Evolutionary conservation across 1,139 yeast genomes (phyloP).

Genomic region (Yamadazyma dendronema): DNA sequence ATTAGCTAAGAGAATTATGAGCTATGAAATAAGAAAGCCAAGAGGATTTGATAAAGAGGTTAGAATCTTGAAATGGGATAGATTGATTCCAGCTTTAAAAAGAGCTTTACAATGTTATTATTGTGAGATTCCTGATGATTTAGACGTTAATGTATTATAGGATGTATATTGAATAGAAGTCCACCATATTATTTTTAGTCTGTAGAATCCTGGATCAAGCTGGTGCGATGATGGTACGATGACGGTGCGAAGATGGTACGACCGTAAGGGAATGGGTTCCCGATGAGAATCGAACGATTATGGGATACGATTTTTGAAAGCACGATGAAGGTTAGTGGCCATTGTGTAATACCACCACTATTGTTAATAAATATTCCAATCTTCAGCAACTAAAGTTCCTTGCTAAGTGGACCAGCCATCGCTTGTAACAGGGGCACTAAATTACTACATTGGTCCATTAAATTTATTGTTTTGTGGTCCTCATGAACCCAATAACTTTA

Average conservation of each 20-base stretch:
- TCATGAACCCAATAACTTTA: neutral
- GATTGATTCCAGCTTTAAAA: constrained; percentile 55
- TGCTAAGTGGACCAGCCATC: neutral
- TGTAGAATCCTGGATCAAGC: no score
- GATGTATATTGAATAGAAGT: constrained; percentile 1
- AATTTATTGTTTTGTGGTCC: neutral
- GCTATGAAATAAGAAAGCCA: constrained; percentile 61
- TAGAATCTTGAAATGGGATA: constrained; percentile 60
- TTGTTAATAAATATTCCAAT: no score
- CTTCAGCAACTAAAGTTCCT: no score
- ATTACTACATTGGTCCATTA: neutral
- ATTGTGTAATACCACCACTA: no score
- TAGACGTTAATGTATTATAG: constrained; percentile 7
- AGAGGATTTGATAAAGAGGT: constrained; percentile 70
- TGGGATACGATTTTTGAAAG: no score
- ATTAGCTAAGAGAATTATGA: constrained; percentile 63
- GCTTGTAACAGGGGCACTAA: neutral
- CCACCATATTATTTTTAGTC: no score
- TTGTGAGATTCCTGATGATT: constrained; percentile 44
- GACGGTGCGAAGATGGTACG: no score
- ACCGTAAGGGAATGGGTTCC: no score
- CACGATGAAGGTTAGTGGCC: no score
- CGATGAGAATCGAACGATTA: no score
- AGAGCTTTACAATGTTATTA: constrained; percentile 66
- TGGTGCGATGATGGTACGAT: no score